Evolutionary conservation across 441 rosid genomes (phyloP).

Genomic region (Syzygium malaccense): DNA sequence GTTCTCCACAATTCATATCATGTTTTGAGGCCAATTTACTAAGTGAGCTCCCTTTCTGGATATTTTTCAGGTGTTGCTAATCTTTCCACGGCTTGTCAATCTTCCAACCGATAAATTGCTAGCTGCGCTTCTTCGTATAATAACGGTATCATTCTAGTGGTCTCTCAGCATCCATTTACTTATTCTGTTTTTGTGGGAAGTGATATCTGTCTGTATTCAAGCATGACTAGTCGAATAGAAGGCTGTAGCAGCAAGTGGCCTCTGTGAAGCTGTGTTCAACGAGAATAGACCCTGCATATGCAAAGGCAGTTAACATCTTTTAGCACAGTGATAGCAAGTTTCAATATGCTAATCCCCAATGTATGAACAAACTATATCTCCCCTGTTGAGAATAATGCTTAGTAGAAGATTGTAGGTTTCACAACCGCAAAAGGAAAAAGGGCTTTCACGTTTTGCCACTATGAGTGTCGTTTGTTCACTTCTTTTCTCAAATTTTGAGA

Average conservation of each 20-base stretch:
- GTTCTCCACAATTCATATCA: not conserved
- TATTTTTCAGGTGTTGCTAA: conserved; percentile 50
- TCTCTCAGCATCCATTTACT: not conserved
- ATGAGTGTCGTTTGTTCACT: not conserved
- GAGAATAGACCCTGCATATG: not conserved
- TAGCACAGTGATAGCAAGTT: not conserved
- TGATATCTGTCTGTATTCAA: not conserved
- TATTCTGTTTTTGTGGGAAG: not conserved
- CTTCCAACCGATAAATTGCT: conserved; percentile 86
- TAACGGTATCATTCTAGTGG: conserved; percentile 53
- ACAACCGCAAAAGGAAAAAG: not conserved
- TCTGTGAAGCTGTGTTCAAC: not conserved
- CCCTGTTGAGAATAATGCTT: not conserved
- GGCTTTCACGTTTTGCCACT: not conserved
- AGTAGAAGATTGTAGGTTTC: not conserved
- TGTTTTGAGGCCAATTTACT: not conserved
- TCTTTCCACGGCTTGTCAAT: conserved; percentile 73
- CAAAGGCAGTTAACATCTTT: not conserved
- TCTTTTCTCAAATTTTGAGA: not conserved
- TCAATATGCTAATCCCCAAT: not conserved
- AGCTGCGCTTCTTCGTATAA: conserved; percentile 59
- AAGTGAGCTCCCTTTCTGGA: not conserved
- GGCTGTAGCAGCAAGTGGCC: not conserved
- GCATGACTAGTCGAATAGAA: not conserved
- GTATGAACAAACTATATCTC: not conserved